These are phyloP conservation scores for Patellifolia procumbens DNA, from an alignment of 179 eudicot species.

Conservation along the genomic window DNA sequence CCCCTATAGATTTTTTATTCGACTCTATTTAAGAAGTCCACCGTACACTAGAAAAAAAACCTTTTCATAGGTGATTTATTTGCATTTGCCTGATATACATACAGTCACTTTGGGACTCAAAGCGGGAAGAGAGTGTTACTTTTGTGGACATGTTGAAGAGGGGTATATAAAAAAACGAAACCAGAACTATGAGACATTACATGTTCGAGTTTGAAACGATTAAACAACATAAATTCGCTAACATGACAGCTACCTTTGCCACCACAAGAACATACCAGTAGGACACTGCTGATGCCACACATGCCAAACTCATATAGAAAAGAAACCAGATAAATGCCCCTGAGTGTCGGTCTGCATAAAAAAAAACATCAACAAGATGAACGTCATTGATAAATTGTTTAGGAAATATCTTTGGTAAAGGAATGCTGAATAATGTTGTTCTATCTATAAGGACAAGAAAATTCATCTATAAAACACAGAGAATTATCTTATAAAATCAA, in stretches of 20 bases:
- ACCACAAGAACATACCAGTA: slow-evolving; percentile 54
- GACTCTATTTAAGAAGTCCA: not conserved
- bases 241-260: not conserved
- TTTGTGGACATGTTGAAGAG: not conserved
- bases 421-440: not conserved
- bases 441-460: not conserved
- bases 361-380: slow-evolving; percentile 8
- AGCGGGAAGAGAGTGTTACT: not conserved
- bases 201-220: not conserved
- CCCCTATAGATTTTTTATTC: not conserved
- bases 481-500: not conserved
- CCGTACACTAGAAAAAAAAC: not conserved
- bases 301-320: slow-evolving; percentile 87
- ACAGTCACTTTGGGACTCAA: not conserved
- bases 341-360: slow-evolving; percentile 62
- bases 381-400: not conserved
- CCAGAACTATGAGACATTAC: not conserved
- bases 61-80: too few species aligned
- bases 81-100: not conserved
- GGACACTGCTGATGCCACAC: slow-evolving; percentile 77
- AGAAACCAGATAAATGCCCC: slow-evolving; percentile 64
- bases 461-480: not conserved
- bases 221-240: not conserved
- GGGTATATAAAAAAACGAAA: not conserved
- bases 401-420: not conserved